These are phyloP conservation scores for Colletotrichum cuscutae DNA, from an alignment of 2,329 filamentous ascomycete genomes.

Conservation along the genomic window DNA sequence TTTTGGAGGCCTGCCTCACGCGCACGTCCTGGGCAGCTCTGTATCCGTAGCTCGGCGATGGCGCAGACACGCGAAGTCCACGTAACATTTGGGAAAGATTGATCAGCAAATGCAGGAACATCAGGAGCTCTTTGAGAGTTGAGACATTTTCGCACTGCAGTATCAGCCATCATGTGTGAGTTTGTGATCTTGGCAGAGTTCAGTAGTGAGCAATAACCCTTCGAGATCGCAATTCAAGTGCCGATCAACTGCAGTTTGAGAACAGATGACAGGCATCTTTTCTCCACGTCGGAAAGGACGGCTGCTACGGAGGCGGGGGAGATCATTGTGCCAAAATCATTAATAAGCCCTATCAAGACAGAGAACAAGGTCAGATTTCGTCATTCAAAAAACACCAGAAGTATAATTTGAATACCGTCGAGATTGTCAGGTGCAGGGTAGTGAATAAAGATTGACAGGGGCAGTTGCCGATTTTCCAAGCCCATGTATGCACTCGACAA, in stretches of 20 bases:
- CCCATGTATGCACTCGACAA: not conserved
- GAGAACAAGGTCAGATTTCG: not conserved
- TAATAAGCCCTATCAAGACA: not conserved
- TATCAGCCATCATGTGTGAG: not conserved
- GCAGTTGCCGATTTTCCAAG: not conserved
- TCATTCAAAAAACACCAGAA: not conserved
- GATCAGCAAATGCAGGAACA: not conserved
- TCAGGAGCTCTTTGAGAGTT: not conserved
- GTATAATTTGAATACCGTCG: not conserved
- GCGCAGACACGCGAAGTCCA: not conserved
- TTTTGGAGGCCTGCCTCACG: not conserved
- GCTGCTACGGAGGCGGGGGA: not conserved
- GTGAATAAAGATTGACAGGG: not conserved
- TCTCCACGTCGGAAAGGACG: not conserved
- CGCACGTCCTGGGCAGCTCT: not conserved
- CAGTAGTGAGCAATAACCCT: not conserved
- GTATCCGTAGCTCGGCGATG: not conserved
- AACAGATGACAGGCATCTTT: not conserved
- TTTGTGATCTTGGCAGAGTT: not conserved
- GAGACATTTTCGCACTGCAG: not conserved
- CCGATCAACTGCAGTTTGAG: not conserved
- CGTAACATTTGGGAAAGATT: not conserved
- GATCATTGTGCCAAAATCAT: not conserved
- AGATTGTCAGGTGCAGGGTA: not conserved
- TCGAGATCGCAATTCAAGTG: not conserved